Percentiles rank a stretch among this genome's conserved stretches.
These are phyloP conservation scores for Ogataea nonfermentans DNA, from an alignment of 805 yeast species.

Conservation along the genomic window DNA sequence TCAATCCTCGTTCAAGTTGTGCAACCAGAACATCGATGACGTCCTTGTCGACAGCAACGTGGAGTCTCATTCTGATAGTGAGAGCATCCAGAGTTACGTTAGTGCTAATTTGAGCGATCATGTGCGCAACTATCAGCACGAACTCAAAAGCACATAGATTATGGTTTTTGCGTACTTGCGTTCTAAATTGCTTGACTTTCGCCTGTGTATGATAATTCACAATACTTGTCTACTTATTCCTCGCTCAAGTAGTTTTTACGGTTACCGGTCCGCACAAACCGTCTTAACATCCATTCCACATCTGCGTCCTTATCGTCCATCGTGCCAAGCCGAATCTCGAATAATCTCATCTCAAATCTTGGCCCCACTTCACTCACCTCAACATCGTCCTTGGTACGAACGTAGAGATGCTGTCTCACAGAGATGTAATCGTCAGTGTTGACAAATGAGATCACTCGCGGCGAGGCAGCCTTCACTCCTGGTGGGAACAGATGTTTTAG, in stretches of 20 bases:
- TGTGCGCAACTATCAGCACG: slow-evolving; percentile 23
- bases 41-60: slow-evolving; percentile 16
- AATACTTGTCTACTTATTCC: slow-evolving; percentile 2
- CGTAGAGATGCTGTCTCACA: slow-evolving; percentile 94
- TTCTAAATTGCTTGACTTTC: slow-evolving; percentile 6
- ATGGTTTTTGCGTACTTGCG: no score
- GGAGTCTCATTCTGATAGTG: slow-evolving; percentile 21
- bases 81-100: slow-evolving; percentile 29
- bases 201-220: not conserved
- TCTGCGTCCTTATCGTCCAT: slow-evolving; percentile 95
- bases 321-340: slow-evolving; percentile 85
- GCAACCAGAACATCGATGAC: slow-evolving; percentile 21
- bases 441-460: slow-evolving; percentile 90
- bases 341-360: slow-evolving; percentile 94
- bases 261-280: slow-evolving; percentile 93
- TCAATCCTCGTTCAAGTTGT: slow-evolving; percentile 8
- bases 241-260: slow-evolving; percentile 79
- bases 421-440: slow-evolving; percentile 89
- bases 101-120: slow-evolving; percentile 32
- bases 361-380: slow-evolving; percentile 98
- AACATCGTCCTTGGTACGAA: slow-evolving; percentile 80
- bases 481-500: slow-evolving; percentile 93
- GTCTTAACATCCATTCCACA: slow-evolving; percentile 92
- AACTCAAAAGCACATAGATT: no score
- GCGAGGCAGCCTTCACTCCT: slow-evolving; percentile 87